Percentiles rank a stretch among this genome's conserved stretches.
phyloP scores from a whole-genome alignment of 2,329 filamentous ascomycete genomes.

The Teratosphaeria viscida region DNA sequence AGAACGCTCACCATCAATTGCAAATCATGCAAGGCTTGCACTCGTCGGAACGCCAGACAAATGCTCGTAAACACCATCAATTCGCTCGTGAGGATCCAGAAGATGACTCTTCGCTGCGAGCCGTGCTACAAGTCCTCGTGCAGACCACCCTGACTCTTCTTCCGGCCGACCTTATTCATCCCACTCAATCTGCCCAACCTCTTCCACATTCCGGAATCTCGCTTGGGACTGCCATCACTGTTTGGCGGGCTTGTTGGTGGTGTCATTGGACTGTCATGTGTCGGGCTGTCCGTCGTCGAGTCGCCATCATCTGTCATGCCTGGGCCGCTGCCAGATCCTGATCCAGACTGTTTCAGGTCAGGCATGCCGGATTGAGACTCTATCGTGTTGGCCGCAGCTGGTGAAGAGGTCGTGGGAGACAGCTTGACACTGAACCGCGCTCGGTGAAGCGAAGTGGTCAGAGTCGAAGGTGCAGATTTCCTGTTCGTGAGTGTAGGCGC shows the following conservation, averaged over 20 bases:
- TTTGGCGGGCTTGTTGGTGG: constrained; percentile 62
- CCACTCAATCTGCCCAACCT: constrained; percentile 27
- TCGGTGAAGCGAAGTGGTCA: constrained; percentile 21
- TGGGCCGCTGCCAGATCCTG: constrained; percentile 32
- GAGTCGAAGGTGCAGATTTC: constrained; percentile 24
- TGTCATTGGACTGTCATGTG: constrained; percentile 51
- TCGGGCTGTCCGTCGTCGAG: constrained; percentile 42
- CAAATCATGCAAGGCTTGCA: not conserved
- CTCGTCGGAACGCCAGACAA: not conserved
- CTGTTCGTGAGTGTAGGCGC: constrained; percentile 13
- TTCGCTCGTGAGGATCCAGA: not conserved
- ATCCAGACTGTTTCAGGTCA: constrained; percentile 21
- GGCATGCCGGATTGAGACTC: constrained; percentile 7
- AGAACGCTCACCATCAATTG: not conserved
- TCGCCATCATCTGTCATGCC: constrained; percentile 56
- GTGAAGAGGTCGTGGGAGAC: constrained; percentile 22
- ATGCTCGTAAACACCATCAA: not conserved
- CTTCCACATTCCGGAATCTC: constrained; percentile 30
- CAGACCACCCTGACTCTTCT: constrained; percentile 23
- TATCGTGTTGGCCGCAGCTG: constrained; percentile 9
- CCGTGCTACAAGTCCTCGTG: constrained; percentile 11
- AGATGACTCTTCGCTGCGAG: not conserved
- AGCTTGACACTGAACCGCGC: constrained; percentile 25
- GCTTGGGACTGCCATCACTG: constrained; percentile 23
- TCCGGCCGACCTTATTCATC: constrained; percentile 24